Evolutionary conservation across 768 basidiomycete genomes (phyloP).

Genomic region (Saitozyma sp.): DNA sequence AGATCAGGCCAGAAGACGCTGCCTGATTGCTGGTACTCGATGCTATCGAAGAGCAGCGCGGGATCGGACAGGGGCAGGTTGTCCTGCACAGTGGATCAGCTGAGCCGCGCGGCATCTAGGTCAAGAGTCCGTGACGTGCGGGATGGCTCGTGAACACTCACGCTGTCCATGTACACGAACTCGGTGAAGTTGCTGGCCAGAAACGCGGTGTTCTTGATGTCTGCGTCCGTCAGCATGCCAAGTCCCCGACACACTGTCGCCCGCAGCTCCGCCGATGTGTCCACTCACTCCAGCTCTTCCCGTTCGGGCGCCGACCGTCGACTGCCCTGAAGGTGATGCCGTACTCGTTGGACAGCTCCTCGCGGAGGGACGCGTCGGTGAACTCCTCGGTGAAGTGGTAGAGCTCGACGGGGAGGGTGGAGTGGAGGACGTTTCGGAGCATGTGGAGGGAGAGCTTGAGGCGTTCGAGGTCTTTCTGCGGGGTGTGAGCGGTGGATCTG

Average conservation of each 20-base stretch:
- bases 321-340: conserved; percentile 48
- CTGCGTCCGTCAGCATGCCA: conserved; percentile 12
- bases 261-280: no score
- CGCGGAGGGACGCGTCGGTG: conserved; percentile 22
- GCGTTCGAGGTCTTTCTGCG: conserved; percentile 48
- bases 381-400: conserved; percentile 56
- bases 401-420: conserved; percentile 54
- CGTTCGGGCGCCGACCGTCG: conserved; percentile 21
- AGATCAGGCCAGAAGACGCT: conserved; percentile 57
- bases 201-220: conserved; percentile 49
- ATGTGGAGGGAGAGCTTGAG: conserved; percentile 52
- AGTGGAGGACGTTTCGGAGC: conserved; percentile 51
- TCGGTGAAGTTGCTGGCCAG: conserved; percentile 45
- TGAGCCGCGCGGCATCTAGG: background rate
- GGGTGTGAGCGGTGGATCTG: conserved; percentile 1
- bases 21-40: conserved; percentile 48
- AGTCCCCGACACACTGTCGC: no score
- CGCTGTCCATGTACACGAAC: conserved; percentile 49
- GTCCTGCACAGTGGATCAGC: conserved; percentile 37
- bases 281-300: conserved; percentile 44
- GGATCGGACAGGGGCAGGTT: conserved; percentile 54
- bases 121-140: no score
- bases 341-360: conserved; percentile 40
- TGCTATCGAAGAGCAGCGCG: conserved; percentile 50
- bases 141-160: no score